Evolutionary conservation across 2,329 filamentous ascomycete genomes (phyloP), one percentile per base, ranked within the genome.

Genomic region (Chrysosphaeria jannelii): DNA sequence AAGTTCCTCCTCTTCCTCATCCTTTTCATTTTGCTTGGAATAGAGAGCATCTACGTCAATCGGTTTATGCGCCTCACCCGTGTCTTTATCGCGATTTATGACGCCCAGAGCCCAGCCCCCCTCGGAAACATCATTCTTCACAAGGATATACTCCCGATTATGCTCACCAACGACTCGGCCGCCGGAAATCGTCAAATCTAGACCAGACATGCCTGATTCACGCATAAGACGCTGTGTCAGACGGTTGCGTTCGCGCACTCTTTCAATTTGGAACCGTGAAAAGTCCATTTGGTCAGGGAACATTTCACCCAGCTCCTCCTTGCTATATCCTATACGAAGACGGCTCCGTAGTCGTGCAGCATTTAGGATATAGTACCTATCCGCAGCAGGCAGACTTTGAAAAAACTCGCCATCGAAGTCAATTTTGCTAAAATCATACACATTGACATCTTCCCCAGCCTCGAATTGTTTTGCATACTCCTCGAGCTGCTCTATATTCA

Each of bases 211-310:
- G 17, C 79, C 81, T 34, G 81, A 78, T 35, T 97, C 60, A 34
- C 75, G 63, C 85, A 97, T 97, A 27, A 97, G 48, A 19, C 81
- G 58, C 39, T 97, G 85, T 0, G 88, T 97, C 14, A 97, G 54
- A 30, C 90, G 72, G 36, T 97, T 97, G 23, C 88, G 57, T 45
- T 97, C 81, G 33, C 58, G 63, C 8, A 93, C 88, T 27, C 85
- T 56, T 39, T 93, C 85, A 27, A 97, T 90, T 43, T 97, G 85
- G 37, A 97, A 97, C 29, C 57, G 69, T 1, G 79, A 91, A 38
- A 97, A 97, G 1, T 70, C 85, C 78, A 97, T 91, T 13, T 85
- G 64, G 40, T 97, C 71, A 0, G 85, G 81, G 39, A 97, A 97
- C 85, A 97, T 97, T 21, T 56, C 61, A 33, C 93, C 79, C 9